Percentiles rank a stretch among this genome's conserved stretches.
Conservation (phyloP, 108 stramenopile species). For the Tribonema minus region DNA sequence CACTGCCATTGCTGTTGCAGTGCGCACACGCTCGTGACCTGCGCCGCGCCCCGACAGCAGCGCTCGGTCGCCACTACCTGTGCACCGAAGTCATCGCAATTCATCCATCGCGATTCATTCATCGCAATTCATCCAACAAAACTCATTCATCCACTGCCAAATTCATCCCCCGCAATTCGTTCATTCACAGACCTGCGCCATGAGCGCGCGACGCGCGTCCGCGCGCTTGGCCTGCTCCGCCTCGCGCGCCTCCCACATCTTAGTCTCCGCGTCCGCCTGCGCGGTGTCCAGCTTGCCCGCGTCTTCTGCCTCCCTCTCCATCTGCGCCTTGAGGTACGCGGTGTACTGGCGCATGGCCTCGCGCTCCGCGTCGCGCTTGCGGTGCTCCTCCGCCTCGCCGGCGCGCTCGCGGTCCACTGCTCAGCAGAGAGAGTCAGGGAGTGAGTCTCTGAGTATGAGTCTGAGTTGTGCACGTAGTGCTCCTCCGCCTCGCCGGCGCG, state of each 20-base stretch:
- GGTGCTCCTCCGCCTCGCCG: not conserved
- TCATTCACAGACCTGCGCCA: conserved; percentile 23
- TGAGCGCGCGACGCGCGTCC: conserved; percentile 25
- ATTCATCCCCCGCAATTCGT: no score
- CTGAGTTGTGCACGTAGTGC: not conserved
- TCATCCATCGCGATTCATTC: no score
- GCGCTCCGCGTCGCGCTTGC: not conserved
- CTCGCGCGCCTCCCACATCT: conserved; percentile 44
- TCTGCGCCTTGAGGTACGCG: conserved; percentile 39
- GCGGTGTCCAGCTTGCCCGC: conserved; percentile 17
- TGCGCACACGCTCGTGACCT: no score
- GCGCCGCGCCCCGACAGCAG: no score
- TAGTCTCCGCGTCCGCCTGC: conserved; percentile 13
- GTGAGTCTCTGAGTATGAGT: not conserved
- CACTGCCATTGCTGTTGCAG: no score
- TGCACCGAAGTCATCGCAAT: no score
- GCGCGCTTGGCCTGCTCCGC: conserved; percentile 27
- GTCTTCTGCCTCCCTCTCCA: conserved; percentile 40
- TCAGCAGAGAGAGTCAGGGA: not conserved
- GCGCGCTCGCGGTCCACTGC: not conserved
- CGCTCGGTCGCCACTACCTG: no score
- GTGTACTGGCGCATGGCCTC: conserved; percentile 42
- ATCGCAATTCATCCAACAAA: no score
- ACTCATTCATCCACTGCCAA: no score
- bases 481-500: not conserved